Conservation (phyloP, 73 alveolate species). For the Uronychia setigera region DNA sequence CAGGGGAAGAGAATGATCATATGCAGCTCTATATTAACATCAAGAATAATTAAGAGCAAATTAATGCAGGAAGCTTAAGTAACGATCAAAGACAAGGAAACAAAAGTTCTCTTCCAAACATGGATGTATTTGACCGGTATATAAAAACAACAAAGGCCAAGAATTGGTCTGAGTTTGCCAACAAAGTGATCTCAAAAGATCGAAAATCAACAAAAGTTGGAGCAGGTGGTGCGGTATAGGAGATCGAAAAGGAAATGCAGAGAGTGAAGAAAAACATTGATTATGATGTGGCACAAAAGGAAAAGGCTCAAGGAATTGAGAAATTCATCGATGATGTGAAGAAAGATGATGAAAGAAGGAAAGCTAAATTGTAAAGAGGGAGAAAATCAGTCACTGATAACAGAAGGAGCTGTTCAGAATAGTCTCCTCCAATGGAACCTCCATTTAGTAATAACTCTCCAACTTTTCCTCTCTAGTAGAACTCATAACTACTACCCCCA, state of each 20-base stretch:
- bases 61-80: too few species aligned
- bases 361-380: background rate
- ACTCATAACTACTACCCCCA: too few species aligned
- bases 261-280: background rate
- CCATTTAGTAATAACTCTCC: too few species aligned
- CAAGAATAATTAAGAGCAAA: too few species aligned
- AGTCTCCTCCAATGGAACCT: conserved; percentile 1
- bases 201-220: background rate
- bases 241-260: background rate
- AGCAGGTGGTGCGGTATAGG: background rate
- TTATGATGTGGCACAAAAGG: background rate
- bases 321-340: background rate
- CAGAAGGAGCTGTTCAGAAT: background rate
- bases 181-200: background rate
- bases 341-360: conserved; percentile 1
- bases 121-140: background rate
- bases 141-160: background rate
- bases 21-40: too few species aligned
- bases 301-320: background rate
- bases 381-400: background rate
- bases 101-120: background rate
- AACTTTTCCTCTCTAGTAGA: too few species aligned
- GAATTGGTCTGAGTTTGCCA: background rate
- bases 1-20: too few species aligned
- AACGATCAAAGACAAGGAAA: too few species aligned